Conservation (phyloP, 805 yeast species). For the Groenewaldozyma salmanticensis region DNA sequence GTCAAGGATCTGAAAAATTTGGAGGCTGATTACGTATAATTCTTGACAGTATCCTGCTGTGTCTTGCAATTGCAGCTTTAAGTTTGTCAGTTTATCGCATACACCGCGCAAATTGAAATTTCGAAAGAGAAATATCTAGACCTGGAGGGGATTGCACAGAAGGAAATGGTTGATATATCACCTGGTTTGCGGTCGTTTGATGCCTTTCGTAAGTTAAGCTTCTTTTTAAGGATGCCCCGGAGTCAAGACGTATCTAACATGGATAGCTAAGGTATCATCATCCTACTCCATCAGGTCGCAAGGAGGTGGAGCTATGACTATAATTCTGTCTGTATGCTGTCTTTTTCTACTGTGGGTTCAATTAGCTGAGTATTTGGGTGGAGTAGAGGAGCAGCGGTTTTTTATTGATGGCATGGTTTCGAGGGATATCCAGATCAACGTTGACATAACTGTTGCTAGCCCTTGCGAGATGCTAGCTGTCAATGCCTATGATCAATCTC, state of each 20-base stretch:
- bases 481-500: conserved; percentile 66
- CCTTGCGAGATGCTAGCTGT: conserved; percentile 73
- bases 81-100: no score
- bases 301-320: conserved; percentile 68
- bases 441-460: conserved; percentile 74
- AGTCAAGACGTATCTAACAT: background rate
- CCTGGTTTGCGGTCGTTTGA: conserved; percentile 47
- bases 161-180: conserved; percentile 13
- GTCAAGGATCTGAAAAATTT: no score
- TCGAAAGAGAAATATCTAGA: no score
- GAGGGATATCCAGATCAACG: conserved; percentile 56
- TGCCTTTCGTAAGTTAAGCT: conserved; percentile 47
- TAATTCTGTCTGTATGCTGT: conserved; percentile 51
- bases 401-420: conserved; percentile 53
- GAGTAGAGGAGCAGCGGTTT: conserved; percentile 68
- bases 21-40: no score
- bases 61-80: no score
- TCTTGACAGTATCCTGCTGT: no score
- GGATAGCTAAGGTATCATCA: conserved; percentile 54
- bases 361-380: conserved; percentile 76
- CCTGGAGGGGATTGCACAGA: no score
- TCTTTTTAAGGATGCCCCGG: background rate
- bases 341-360: conserved; percentile 74
- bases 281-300: conserved; percentile 62
- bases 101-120: no score